phyloP scores from a whole-genome alignment of 768 basidiomycete genomes.

The Inosperma sp. region DNA sequence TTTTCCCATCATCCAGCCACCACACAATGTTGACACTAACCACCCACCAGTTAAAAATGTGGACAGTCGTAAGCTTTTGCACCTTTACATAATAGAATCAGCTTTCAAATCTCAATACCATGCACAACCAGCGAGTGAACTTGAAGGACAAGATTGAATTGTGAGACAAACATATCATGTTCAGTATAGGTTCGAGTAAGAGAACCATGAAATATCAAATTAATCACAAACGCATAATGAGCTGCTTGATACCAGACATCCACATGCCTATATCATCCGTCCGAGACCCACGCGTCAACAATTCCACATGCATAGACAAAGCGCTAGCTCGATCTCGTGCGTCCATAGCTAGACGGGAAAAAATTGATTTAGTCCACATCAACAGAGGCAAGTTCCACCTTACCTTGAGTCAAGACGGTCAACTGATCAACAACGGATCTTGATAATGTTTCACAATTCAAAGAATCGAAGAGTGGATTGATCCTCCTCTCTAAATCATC shows the following conservation, averaged over 20 bases:
- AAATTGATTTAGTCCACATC: conserved; percentile 7
- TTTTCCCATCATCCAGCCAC: no score
- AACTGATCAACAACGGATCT: conserved; percentile 67
- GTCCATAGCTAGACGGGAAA: conserved; percentile 72
- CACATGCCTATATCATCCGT: conserved; percentile 80
- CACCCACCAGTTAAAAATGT: no score
- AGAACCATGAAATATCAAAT: no score
- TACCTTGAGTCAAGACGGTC: conserved; percentile 68
- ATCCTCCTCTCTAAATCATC: conserved; percentile 86
- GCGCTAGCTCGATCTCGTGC: conserved; percentile 73
- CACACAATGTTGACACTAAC: no score
- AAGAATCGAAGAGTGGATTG: conserved; percentile 82
- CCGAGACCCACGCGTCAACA: conserved; percentile 73
- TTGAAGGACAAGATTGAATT: no score
- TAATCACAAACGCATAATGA: conserved; percentile 76
- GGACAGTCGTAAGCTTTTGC: no score
- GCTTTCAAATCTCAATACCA: no score
- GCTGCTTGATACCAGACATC: conserved; percentile 89
- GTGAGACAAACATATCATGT: no score
- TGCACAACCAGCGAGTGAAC: no score
- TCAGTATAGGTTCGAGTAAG: no score
- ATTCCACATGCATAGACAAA: conserved; percentile 77
- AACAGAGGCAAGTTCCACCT: conserved; percentile 14
- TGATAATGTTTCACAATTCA: conserved; percentile 84
- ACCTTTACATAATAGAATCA: no score